Conservation (phyloP, 2,329 filamentous ascomycete genomes). For the Aspergillus ruber region DNA sequence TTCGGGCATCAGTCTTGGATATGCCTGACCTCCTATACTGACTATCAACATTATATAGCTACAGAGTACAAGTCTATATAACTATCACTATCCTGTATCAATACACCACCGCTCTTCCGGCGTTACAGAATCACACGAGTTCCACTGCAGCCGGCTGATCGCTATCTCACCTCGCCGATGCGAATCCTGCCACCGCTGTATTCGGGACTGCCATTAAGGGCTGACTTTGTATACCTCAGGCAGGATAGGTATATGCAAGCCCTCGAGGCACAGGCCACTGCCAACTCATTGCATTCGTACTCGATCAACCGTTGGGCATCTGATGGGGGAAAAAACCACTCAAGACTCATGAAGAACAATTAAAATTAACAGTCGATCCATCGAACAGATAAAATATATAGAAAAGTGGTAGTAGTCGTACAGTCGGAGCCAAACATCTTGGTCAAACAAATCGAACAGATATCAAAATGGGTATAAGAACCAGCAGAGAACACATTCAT, state of each 20-base stretch:
- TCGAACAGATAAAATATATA: background rate
- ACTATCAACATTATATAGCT: too few relatives aligned
- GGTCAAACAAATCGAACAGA: slow-evolving; percentile 2
- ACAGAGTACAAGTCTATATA: too few relatives aligned
- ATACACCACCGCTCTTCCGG: background rate
- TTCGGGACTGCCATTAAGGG: background rate
- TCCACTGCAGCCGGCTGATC: background rate
- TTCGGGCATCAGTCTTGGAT: too few relatives aligned
- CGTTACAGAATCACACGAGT: background rate
- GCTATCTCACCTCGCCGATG: background rate
- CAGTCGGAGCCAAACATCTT: background rate
- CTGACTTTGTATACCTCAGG: background rate
- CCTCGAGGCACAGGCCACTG: background rate
- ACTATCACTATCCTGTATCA: too few relatives aligned
- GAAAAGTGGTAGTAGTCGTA: background rate
- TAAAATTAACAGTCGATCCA: background rate
- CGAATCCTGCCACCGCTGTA: background rate
- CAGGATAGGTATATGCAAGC: background rate
- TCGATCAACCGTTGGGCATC: too few relatives aligned
- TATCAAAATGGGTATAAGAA: slow-evolving; percentile 15
- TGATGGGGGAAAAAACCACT: too few relatives aligned
- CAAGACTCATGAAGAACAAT: background rate
- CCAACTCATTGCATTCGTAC: background rate
- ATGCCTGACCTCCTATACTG: too few relatives aligned
- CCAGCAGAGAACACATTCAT: background rate